Conservation (phyloP, 2,329 filamentous ascomycete species). For the Colletotrichum sp. region DNA sequence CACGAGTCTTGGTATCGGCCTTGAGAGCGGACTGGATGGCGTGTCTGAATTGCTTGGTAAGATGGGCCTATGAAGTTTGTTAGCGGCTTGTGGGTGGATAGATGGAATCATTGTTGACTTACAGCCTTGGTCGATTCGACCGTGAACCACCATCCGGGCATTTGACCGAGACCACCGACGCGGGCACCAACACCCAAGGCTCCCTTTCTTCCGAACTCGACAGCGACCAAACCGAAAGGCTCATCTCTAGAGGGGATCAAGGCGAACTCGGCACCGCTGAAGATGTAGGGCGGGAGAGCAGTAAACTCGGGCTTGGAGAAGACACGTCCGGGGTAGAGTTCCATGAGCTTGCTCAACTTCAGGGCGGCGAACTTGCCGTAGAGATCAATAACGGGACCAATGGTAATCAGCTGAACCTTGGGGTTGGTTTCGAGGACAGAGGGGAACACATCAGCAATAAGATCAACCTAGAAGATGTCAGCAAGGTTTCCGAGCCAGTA, state of each 20-base stretch:
- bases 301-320: constrained; percentile 73
- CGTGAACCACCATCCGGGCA: constrained; percentile 76
- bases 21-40: constrained; percentile 65
- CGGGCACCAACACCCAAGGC: constrained; percentile 70
- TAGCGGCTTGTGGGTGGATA: neutral
- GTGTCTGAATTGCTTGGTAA: constrained; percentile 68
- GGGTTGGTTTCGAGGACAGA: constrained; percentile 63
- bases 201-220: constrained; percentile 72
- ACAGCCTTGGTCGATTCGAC: constrained; percentile 67
- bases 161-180: constrained; percentile 70
- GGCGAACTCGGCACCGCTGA: constrained; percentile 71
- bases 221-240: constrained; percentile 71
- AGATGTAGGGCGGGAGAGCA: constrained; percentile 67
- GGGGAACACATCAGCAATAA: constrained; percentile 72
- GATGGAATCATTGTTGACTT: neutral
- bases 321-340: constrained; percentile 68
- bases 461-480: constrained; percentile 46
- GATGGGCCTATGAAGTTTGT: constrained; percentile 44
- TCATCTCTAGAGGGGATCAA: constrained; percentile 74
- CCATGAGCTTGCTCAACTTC: constrained; percentile 69
- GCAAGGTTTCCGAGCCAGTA: neutral
- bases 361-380: constrained; percentile 72
- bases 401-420: constrained; percentile 64
- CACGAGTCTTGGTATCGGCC: constrained; percentile 59
- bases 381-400: constrained; percentile 71